Evolutionary conservation across 1,284 basidiomycete species (phyloP).

Genomic region (Xerocomus minutiporus): DNA sequence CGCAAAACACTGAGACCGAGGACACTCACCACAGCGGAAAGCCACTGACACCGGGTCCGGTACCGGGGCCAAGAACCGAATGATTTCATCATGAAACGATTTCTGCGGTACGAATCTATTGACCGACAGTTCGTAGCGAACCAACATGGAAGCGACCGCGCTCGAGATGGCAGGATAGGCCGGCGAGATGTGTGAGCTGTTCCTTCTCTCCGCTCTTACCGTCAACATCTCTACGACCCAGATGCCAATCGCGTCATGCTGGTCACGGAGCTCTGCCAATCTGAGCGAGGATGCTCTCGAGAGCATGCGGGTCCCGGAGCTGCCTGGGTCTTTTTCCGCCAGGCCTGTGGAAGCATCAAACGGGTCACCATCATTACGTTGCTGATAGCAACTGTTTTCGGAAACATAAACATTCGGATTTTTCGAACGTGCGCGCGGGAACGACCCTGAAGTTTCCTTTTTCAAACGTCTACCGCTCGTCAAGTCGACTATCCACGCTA

Average conservation of each 20-base stretch:
- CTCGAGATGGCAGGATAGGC: conserved; percentile 7
- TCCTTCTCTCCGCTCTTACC: conserved; percentile 15
- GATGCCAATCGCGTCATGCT: conserved; percentile 4
- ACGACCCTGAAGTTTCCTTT: conserved; percentile 16
- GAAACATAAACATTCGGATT: conserved; percentile 5
- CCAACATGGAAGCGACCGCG: conserved; percentile 17
- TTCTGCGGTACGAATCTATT: neutral
- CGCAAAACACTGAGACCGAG: neutral
- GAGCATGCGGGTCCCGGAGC: too few species aligned
- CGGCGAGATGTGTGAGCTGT: conserved; percentile 8
- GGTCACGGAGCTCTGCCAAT: neutral
- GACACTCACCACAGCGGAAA: neutral
- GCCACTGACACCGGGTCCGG: conserved; percentile 16
- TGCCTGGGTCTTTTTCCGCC: neutral
- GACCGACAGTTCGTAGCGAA: conserved; percentile 1
- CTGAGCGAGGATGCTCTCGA: too few species aligned
- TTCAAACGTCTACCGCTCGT: neutral
- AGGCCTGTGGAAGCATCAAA: neutral
- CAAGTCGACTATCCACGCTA: neutral
- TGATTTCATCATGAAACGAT: conserved; percentile 11
- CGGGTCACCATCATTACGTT: neutral
- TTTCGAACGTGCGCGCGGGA: neutral
- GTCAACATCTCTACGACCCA: conserved; percentile 3
- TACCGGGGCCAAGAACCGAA: conserved; percentile 17
- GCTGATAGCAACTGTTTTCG: neutral